These are phyloP conservation scores for Metarhizium brunneum DNA, from an alignment of 2,329 filamentous ascomycete genomes.

Conservation along the genomic window DNA sequence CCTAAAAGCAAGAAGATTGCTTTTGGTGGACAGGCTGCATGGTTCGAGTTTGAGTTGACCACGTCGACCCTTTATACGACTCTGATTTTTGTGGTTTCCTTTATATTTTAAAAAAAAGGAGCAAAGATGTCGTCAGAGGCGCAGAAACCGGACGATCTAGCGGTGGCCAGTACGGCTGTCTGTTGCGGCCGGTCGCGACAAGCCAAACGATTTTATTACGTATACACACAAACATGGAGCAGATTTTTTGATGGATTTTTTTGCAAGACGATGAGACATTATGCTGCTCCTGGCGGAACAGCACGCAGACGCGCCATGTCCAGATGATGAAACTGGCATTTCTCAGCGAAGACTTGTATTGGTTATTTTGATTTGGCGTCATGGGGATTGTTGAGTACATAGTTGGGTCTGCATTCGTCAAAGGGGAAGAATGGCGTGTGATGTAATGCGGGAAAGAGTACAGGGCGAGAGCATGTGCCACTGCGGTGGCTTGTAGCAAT, in stretches of 20 bases:
- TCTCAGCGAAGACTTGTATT: not conserved
- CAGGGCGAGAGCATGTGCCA: not conserved
- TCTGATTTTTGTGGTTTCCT: constrained; percentile 36
- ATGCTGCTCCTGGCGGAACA: not conserved
- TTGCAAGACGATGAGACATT: not conserved
- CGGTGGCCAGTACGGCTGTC: too few relatives aligned
- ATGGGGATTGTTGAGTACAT: not conserved
- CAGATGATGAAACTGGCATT: not conserved
- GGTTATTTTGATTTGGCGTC: not conserved
- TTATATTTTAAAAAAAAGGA: constrained; percentile 14
- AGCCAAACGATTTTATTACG: not conserved
- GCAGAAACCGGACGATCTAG: not conserved
- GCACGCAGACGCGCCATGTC: not conserved
- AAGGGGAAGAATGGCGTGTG: too few relatives aligned
- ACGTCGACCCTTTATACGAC: constrained; percentile 39
- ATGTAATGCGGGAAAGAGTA: too few relatives aligned
- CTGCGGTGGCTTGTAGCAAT: constrained; percentile 1
- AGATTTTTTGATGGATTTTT: not conserved
- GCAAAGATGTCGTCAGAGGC: not conserved
- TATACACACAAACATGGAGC: not conserved
- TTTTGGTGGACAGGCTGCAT: constrained; percentile 42
- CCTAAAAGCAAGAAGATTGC: constrained; percentile 43
- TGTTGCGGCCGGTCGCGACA: not conserved
- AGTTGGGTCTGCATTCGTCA: not conserved
- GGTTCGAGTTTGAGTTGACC: constrained; percentile 47